Evolutionary conservation across 139 green algal species (phyloP).

Genomic region (Spirogloea muscicola): DNA sequence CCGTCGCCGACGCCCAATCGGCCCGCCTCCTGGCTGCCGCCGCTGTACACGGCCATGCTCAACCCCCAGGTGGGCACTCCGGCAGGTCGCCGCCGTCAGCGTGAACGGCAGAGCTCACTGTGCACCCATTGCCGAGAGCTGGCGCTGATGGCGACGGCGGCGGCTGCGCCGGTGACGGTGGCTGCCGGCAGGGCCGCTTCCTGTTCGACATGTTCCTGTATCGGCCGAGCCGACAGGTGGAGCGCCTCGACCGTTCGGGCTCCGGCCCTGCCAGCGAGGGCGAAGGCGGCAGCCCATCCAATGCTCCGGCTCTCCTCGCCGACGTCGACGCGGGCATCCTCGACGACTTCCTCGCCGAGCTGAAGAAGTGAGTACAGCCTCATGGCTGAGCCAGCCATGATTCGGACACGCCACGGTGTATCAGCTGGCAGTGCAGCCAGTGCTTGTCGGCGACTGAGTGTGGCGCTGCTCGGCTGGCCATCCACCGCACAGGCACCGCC

Average conservation of each 20-base stretch:
- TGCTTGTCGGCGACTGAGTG: no score
- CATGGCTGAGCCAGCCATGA: no score
- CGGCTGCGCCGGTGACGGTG: no score
- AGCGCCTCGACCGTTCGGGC: neutral
- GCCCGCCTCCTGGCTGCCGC: slow-evolving; percentile 2
- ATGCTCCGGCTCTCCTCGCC: slow-evolving; percentile 26
- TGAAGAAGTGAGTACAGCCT: slow-evolving; percentile 29
- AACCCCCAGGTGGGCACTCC: no score
- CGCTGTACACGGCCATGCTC: slow-evolving; percentile 14
- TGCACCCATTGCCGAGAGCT: no score
- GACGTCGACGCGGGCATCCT: slow-evolving; percentile 34
- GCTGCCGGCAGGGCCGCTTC: slow-evolving; percentile 19
- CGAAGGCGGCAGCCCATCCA: no score
- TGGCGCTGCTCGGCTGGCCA: neutral
- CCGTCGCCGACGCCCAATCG: slow-evolving; percentile 5
- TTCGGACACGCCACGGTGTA: no score
- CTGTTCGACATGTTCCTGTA: slow-evolving; percentile 35
- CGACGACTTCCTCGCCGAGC: slow-evolving; percentile 20
- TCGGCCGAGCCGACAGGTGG: neutral
- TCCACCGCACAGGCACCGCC: slow-evolving; percentile 62
- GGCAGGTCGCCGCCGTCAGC: no score
- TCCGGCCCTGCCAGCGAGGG: neutral
- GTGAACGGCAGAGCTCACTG: no score
- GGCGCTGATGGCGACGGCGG: no score
- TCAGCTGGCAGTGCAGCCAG: no score